Evolutionary conservation across 2,329 filamentous ascomycete genomes (phyloP).

Genomic region (Kalmusia sp.): DNA sequence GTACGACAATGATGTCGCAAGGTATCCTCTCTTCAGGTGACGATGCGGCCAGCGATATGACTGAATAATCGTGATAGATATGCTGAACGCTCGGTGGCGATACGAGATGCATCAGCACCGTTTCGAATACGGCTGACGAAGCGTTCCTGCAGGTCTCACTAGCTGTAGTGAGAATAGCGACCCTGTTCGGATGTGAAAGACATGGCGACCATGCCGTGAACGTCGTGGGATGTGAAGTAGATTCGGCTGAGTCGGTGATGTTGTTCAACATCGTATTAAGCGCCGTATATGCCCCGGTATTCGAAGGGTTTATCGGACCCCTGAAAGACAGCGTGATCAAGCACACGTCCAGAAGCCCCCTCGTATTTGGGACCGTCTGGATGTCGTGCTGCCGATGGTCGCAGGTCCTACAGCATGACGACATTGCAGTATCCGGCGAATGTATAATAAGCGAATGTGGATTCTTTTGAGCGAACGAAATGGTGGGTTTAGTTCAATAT

Average conservation of each 20-base stretch:
- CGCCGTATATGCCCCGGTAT: constrained; percentile 15
- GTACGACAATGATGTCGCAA: constrained; percentile 32
- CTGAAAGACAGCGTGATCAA: constrained; percentile 34
- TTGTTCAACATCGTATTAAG: constrained; percentile 35
- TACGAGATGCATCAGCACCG: constrained; percentile 21
- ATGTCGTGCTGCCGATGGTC: constrained; percentile 33
- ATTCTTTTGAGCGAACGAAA: neutral
- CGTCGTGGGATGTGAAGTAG: constrained; percentile 26
- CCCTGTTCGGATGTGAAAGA: constrained; percentile 20
- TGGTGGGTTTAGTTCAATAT: neutral
- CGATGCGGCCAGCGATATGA: constrained; percentile 28
- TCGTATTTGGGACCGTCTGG: constrained; percentile 12
- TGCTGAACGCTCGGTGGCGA: constrained; percentile 27
- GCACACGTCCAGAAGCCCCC: constrained; percentile 29
- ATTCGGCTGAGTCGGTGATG: constrained; percentile 33
- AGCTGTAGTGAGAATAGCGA: constrained; percentile 31
- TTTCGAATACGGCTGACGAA: constrained; percentile 27
- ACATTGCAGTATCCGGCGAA: constrained; percentile 12
- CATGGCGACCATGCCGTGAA: constrained; percentile 40
- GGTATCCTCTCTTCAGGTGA: constrained; percentile 25
- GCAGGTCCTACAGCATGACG: constrained; percentile 35
- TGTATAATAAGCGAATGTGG: constrained; percentile 1
- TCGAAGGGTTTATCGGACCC: constrained; percentile 11
- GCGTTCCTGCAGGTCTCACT: constrained; percentile 24
- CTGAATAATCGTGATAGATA: constrained; percentile 31